phyloP scores from a whole-genome alignment of 2,329 filamentous ascomycete species.

The Pseudocercospora pini-densiflorae region DNA sequence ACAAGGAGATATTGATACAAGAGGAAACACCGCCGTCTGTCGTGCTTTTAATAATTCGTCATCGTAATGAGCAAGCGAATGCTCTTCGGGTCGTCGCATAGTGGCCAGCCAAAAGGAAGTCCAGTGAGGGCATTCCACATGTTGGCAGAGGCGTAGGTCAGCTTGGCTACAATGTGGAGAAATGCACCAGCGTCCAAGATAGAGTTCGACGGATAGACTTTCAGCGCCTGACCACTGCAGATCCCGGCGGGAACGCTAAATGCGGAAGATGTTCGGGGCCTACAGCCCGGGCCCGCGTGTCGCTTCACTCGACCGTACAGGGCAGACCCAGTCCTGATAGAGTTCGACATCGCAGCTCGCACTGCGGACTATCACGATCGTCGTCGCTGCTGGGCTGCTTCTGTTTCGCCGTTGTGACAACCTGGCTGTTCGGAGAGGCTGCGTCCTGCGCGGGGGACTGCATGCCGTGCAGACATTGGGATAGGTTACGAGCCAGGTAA shows the following conservation, averaged over 20 bases:
- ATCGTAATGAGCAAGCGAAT: conserved; percentile 3
- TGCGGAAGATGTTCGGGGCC: conserved; percentile 3
- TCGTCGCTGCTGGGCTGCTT: not conserved
- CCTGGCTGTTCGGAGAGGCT: not conserved
- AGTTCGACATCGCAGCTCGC: conserved; percentile 2
- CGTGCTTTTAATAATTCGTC: not conserved
- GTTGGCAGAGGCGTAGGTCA: not conserved
- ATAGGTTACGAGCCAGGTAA: not conserved
- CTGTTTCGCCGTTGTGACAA: not conserved
- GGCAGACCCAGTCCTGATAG: conserved; percentile 3
- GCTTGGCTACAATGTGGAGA: conserved; percentile 7
- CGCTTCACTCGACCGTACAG: conserved; percentile 7
- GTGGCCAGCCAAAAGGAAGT: not conserved
- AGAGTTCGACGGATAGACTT: not conserved
- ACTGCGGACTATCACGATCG: conserved; percentile 2
- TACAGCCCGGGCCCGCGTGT: not conserved
- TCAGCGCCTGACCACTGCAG: not conserved
- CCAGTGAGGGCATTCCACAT: not conserved
- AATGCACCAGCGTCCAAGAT: not conserved
- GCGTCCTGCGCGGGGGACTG: not conserved
- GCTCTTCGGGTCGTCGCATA: not conserved
- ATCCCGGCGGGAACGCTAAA: conserved; percentile 3
- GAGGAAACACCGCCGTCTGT: not conserved
- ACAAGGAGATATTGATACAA: not conserved
- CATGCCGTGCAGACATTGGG: not conserved